Base-by-base conservation (phyloP, 495 filamentous ascomycete genomes). In the Penicilliopsis zonata region DNA sequence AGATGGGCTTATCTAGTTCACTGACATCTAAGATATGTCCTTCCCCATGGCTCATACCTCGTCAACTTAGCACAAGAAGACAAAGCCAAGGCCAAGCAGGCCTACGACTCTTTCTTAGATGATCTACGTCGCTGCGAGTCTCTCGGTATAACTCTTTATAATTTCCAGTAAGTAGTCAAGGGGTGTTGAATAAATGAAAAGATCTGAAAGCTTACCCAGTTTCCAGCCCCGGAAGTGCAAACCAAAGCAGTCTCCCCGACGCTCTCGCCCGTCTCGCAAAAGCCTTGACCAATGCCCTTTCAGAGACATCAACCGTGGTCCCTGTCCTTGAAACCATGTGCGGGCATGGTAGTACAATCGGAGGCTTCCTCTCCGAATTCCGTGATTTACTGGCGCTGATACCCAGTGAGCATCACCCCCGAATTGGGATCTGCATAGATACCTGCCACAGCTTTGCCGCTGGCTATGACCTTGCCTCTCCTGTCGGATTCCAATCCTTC, bases 271-370 rank as follows among this genome's bases (percentile, higher is more conserved):
- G 87, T 14, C 79, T 98, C 30, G 86, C 90, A 10, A 54, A 58
- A 16, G 70, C 82, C 28, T 64, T 98, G 1, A 94, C 92, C 43
- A 70, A 69, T 33, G 84, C 86, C 1, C 83, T 94, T 42, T 62
- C 65, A 32, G 76, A 68, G 20, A 94, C 88, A 0, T 62, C 54
- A 1, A 72, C 67, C 5, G 86, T 94, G 0, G 67, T 82, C 17
- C 86, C 85, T 0, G 70, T 96, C 2, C 61, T 98, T 0, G 90
- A 98, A 56, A 95, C 86, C 37, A 96, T 96, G 92, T 88, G 86
- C 24, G 84, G 86, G 30, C 75, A 74, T 37, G 80, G 80, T 21
- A 92, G 83, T 50, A 78, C 88, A n/a, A 72, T 98, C 34, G 90
- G 90, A 31, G 74, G 70, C 14, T 72, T 68, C 0, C 92, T 94